Base-by-base conservation (phyloP, 1,284 basidiomycete species). In the Sanghuangporus weigelae region DNA sequence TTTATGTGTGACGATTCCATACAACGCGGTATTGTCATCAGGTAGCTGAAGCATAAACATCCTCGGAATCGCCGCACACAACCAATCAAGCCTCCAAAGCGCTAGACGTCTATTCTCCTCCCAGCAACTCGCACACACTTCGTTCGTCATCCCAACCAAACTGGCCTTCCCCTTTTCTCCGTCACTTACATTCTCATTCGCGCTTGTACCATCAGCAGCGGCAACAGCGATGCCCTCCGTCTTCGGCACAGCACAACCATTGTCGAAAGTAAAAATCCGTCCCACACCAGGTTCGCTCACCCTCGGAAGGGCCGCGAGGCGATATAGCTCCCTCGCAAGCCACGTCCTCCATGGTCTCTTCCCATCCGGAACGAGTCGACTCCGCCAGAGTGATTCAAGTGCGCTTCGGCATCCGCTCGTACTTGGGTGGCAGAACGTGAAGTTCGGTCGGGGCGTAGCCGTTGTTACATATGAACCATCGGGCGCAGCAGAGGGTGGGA, bases 271-370 rank as follows among this genome's bases (percentile, higher is more conserved):
- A 39, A 23, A 44, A 10, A n/a, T 11, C 16, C 19, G 38, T 39
- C 38, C 54, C 26, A 26, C 14, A 35, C 42, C 26, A 12, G 19
- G 23, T 51, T 51, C 50, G 8, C 10, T 26, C 21, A n/a, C 50
- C 7, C 48, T 21, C 35, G 63, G 63, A 7, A 64, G 53, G 21
- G 58, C 60, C 26, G 63, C 63, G 63, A 76, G 62, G 23, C 48
- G 19, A 14, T 62, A 56, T 10, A 75, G 67, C 62, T 71, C 72
- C 19, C 59, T 69, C 38, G 70, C 54, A 10, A 76, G 62, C 71
- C 72, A 74, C 21, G 64, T 70, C 8, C 61, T 53, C 62, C 67
- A 71, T 0, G 70, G 68, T 14, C 70, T 67, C 7, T 62, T 58
- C 14, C 63, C 26, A 16, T 66, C 63, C 2, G 69, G 67, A 10